These are phyloP conservation scores for Cytospora piceicola DNA, from an alignment of 2,329 filamentous ascomycete species.

Conservation along the genomic window DNA sequence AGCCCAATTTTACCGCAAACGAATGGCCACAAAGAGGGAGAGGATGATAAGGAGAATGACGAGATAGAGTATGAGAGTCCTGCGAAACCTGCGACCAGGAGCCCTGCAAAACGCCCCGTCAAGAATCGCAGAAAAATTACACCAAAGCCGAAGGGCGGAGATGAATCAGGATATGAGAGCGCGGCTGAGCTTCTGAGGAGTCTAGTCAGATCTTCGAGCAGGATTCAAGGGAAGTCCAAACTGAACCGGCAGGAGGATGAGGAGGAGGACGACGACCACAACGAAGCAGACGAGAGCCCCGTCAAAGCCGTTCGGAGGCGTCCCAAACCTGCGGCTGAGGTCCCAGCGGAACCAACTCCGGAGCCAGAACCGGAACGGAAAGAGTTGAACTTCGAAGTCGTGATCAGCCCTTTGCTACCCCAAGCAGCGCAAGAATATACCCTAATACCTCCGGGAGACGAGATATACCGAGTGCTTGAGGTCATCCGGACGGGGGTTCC, in stretches of 20 bases:
- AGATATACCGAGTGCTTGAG: conserved; percentile 44
- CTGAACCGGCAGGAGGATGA: background rate
- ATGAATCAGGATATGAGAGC: conserved; percentile 6
- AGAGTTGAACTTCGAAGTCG: conserved; percentile 36
- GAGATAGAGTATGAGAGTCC: conserved; percentile 26
- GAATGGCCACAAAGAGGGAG: conserved; percentile 10
- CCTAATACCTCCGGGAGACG: conserved; percentile 39
- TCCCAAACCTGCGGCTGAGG: conserved; percentile 21
- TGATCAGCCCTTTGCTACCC: conserved; percentile 36
- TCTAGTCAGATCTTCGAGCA: conserved; percentile 5
- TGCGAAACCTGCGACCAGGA: conserved; percentile 27
- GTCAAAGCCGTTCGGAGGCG: background rate
- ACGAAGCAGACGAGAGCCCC: background rate
- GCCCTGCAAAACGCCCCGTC: conserved; percentile 1
- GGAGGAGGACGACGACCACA: background rate
- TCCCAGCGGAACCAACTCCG: conserved; percentile 27
- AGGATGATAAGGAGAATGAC: conserved; percentile 12
- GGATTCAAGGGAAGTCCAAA: background rate
- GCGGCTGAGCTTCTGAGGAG: conserved; percentile 3
- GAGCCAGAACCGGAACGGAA: conserved; percentile 19
- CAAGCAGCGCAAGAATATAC: conserved; percentile 34
- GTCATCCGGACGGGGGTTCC: conserved; percentile 36
- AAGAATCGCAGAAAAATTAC: background rate
- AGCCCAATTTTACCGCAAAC: background rate
- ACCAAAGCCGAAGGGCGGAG: background rate